phyloP scores from a whole-genome alignment of 75 land plant genomes.

The Sequoia sempervirens region DNA sequence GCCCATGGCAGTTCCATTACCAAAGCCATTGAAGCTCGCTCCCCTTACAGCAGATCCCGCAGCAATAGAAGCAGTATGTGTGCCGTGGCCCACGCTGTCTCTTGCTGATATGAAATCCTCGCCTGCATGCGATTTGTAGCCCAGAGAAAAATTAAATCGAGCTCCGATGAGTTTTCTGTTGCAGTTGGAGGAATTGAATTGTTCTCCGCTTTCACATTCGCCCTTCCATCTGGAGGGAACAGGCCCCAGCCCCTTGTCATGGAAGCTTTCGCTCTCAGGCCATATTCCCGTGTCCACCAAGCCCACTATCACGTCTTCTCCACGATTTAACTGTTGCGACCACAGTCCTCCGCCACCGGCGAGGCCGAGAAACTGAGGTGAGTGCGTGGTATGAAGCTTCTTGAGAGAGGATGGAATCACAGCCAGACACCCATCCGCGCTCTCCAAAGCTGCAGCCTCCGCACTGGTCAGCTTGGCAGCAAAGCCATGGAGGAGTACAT shows the following conservation, averaged over 20 bases:
- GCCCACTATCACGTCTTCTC: conserved; percentile 46
- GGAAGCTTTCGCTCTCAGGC: conserved; percentile 30
- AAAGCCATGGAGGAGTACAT: conserved; percentile 63
- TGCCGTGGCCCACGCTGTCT: conserved; percentile 42
- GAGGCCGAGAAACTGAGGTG: conserved; percentile 59
- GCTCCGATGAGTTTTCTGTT: conserved; percentile 75
- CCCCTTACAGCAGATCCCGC: conserved; percentile 19
- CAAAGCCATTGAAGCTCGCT: conserved; percentile 23
- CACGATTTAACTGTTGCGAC: conserved; percentile 31
- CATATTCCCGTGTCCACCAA: conserved; percentile 37
- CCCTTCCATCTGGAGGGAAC: conserved; percentile 61
- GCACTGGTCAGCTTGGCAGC: conserved; percentile 35
- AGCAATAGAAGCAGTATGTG: conserved; percentile 50
- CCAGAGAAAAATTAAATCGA: conserved; percentile 32
- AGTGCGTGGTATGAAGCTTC: conserved; percentile 54
- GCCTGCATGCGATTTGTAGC: neutral
- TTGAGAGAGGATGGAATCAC: conserved; percentile 40
- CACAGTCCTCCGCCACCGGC: neutral
- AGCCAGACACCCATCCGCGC: conserved; percentile 26
- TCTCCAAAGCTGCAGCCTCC: conserved; percentile 24
- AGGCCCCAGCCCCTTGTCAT: conserved; percentile 21
- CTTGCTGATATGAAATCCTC: conserved; percentile 25
- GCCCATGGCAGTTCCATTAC: conserved; percentile 18
- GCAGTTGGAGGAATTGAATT: conserved; percentile 29
- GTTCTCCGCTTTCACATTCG: conserved; percentile 22